A percentile compares a stretch with the other conserved stretches of the same genome.
These are phyloP conservation scores for Pythium phragmitis DNA, from an alignment of 352 stramenopile species.

Conservation along the genomic window DNA sequence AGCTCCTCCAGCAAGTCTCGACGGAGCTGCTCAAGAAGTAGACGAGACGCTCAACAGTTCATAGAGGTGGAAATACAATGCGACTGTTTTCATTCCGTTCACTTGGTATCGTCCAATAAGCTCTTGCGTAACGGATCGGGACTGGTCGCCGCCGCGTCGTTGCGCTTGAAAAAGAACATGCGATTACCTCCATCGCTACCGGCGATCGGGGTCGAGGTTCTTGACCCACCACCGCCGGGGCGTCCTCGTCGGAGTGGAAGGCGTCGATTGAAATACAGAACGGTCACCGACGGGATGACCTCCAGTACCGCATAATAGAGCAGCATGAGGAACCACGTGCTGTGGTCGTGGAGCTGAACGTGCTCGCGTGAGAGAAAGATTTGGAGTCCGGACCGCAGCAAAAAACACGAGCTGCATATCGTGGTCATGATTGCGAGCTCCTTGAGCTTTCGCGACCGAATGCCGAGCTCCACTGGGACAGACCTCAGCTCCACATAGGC, in stretches of 20 bases:
- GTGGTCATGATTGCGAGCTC: constrained; percentile 80
- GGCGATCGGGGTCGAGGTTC: constrained; percentile 41
- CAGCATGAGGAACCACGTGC: constrained; percentile 78
- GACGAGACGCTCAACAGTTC: not conserved
- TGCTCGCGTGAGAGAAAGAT: constrained; percentile 71
- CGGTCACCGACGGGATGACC: constrained; percentile 70
- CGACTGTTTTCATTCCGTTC: not conserved
- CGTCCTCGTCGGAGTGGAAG: constrained; percentile 47
- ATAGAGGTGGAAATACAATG: not conserved
- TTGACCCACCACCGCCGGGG: constrained; percentile 28
- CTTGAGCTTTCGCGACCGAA: constrained; percentile 82
- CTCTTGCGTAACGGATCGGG: constrained; percentile 39
- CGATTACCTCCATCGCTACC: constrained; percentile 22
- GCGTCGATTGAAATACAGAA: constrained; percentile 84
- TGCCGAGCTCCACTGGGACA: constrained; percentile 77
- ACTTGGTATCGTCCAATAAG: constrained; percentile 36
- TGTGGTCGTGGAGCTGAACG: constrained; percentile 69
- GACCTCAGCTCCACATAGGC: constrained; percentile 83
- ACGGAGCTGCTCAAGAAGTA: constrained; percentile 34
- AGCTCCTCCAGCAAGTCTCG: constrained; percentile 72
- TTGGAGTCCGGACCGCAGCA: constrained; percentile 64
- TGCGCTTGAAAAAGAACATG: constrained; percentile 55
- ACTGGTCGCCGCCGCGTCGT: constrained; percentile 12
- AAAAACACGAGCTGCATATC: constrained; percentile 84
- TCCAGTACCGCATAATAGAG: constrained; percentile 83